These are phyloP conservation scores for Pyrenophora seminiperda DNA, from an alignment of 2,329 filamentous ascomycete genomes.

Conservation along the genomic window DNA sequence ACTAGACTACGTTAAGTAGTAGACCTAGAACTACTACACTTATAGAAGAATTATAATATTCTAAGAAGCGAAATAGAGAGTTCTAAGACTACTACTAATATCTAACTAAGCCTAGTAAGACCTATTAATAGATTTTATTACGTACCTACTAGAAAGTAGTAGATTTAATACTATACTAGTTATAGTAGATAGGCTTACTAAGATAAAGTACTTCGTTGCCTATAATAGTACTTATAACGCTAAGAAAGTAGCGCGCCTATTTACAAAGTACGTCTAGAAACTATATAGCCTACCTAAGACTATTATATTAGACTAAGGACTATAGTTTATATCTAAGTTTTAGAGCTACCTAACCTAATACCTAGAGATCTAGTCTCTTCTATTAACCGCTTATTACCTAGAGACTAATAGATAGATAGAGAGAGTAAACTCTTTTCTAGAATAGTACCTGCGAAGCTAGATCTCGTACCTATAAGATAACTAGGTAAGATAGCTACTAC, in stretches of 20 bases:
- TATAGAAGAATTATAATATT: not conserved
- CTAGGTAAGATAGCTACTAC: not conserved
- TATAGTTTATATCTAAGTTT: not conserved
- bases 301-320: not conserved
- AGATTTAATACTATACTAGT: not conserved
- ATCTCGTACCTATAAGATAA: not conserved
- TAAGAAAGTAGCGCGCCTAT: not conserved
- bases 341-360: not conserved
- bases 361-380: not conserved
- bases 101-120: not conserved
- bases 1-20: not conserved
- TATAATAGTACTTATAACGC: not conserved
- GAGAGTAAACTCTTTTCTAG: not conserved
- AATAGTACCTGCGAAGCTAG: not conserved
- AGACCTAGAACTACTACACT: not conserved
- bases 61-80: not conserved
- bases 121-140: conserved; percentile 2
- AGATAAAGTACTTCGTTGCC: not conserved
- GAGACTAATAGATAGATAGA: not conserved
- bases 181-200: not conserved
- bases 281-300: not conserved
- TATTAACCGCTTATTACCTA: not conserved
- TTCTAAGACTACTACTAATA: conserved; percentile 3
- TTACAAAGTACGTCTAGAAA: not conserved
- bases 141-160: not conserved